phyloP scores from a whole-genome alignment of 371 early-diverging fungal species.

The Mucor irregularis region DNA sequence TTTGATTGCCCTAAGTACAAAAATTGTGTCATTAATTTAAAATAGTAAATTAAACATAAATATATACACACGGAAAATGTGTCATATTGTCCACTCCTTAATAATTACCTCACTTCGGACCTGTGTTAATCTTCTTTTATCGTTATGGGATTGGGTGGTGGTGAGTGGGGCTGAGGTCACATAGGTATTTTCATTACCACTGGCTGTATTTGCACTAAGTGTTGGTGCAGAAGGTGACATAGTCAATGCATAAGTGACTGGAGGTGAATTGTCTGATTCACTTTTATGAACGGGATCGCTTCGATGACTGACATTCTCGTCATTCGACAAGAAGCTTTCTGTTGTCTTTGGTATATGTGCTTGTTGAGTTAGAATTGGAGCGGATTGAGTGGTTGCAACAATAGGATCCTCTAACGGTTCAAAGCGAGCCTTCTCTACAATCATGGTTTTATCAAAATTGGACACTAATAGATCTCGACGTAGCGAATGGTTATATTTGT shows the following conservation, averaged over 20 bases:
- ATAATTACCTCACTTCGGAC: slow-evolving; percentile 18
- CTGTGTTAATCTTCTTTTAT: slow-evolving; percentile 9
- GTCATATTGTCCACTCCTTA: not conserved
- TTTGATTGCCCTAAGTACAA: slow-evolving; percentile 1
- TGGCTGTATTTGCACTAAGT: not conserved
- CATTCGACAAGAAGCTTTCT: no score
- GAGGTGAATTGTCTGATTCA: not conserved
- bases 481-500: slow-evolving; percentile 16
- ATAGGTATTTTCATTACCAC: not conserved
- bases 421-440: slow-evolving; percentile 36
- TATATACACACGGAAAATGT: not conserved
- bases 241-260: slow-evolving; percentile 4
- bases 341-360: no score
- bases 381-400: no score
- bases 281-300: no score
- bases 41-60: not conserved
- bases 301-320: no score
- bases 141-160: not conserved
- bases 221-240: slow-evolving; percentile 29
- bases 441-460: slow-evolving; percentile 33
- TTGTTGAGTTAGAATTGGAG: no score
- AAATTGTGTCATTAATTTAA: not conserved
- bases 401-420: no score
- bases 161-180: not conserved
- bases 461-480: slow-evolving; percentile 20